A percentile compares a stretch with the other conserved stretches of the same genome.
phyloP scores from a whole-genome alignment of 2,329 filamentous ascomycete species.

The Macrophomina phaseolina region DNA sequence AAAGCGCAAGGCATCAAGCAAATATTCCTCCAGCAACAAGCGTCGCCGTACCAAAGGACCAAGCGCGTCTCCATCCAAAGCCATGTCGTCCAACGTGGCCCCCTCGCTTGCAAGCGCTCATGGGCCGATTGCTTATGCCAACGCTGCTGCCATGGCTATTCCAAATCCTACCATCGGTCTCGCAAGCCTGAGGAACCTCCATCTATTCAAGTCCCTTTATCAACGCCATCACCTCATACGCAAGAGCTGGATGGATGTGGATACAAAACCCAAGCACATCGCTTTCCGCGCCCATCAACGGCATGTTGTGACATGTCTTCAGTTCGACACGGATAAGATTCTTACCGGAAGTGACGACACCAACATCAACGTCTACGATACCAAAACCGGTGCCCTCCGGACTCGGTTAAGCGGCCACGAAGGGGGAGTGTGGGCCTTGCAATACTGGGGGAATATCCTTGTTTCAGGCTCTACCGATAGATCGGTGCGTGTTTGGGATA shows the following conservation, averaged over 20 bases:
- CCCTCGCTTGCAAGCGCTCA: slow-evolving; percentile 64
- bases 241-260: slow-evolving; percentile 85
- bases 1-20: slow-evolving; percentile 47
- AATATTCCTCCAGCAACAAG: slow-evolving; percentile 52
- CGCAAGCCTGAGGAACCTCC: slow-evolving; percentile 77
- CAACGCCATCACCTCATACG: slow-evolving; percentile 90
- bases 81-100: slow-evolving; percentile 52
- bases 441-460: slow-evolving; percentile 93
- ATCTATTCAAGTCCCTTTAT: slow-evolving; percentile 96
- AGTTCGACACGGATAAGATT: slow-evolving; percentile 98
- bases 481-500: slow-evolving; percentile 99
- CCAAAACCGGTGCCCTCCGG: slow-evolving; percentile 85
- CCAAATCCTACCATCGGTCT: slow-evolving; percentile 82
- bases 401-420: slow-evolving; percentile 91
- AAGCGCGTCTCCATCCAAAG: slow-evolving; percentile 48
- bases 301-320: slow-evolving; percentile 95
- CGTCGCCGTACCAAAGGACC: slow-evolving; percentile 62
- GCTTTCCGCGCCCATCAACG: slow-evolving; percentile 96
- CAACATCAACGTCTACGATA: slow-evolving; percentile 97
- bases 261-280: slow-evolving; percentile 85
- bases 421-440: slow-evolving; percentile 95
- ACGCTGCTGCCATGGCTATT: slow-evolving; percentile 80
- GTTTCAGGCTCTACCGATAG: slow-evolving; percentile 96
- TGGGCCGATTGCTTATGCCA: slow-evolving; percentile 85
- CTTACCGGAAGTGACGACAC: slow-evolving; percentile 97